Conservation (phyloP, 1,139 yeast genomes). For the Sugiyamaella pinicola region DNA sequence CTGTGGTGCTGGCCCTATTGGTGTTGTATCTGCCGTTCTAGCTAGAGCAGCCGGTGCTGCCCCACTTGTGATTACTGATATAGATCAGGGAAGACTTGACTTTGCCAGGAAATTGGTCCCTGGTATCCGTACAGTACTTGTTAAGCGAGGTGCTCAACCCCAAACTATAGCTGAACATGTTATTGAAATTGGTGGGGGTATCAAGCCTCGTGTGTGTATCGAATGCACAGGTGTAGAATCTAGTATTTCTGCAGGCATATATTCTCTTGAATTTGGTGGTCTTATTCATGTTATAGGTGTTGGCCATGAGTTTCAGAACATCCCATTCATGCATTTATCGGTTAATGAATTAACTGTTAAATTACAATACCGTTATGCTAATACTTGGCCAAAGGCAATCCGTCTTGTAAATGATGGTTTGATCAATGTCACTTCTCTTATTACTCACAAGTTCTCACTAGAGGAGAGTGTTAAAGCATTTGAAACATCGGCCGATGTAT, state of each 20-base stretch:
- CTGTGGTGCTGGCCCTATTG: constrained; percentile 95
- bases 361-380: constrained; percentile 80
- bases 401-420: constrained; percentile 62
- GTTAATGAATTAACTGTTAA: constrained; percentile 69
- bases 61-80: constrained; percentile 63
- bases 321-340: constrained; percentile 75
- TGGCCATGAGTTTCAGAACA: constrained; percentile 63
- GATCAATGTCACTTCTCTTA: constrained; percentile 64
- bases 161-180: constrained; percentile 46
- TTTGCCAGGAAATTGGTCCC: constrained; percentile 41
- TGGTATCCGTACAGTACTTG: constrained; percentile 33
- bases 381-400: constrained; percentile 75
- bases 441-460: constrained; percentile 76
- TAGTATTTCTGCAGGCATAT: constrained; percentile 66
- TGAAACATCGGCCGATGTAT: constrained; percentile 55
- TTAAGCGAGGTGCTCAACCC: constrained; percentile 37
- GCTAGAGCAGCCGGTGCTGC: constrained; percentile 85
- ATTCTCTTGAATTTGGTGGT: constrained; percentile 62
- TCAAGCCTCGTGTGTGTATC: constrained; percentile 64
- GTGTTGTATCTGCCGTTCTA: constrained; percentile 73
- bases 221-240: constrained; percentile 74
- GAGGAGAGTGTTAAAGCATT: constrained; percentile 81
- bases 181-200: constrained; percentile 45
- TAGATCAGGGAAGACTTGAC: constrained; percentile 32
- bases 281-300: constrained; percentile 75